Base-by-base conservation (phyloP, 2,329 filamentous ascomycete genomes). In the Beauveria sp. region DNA sequence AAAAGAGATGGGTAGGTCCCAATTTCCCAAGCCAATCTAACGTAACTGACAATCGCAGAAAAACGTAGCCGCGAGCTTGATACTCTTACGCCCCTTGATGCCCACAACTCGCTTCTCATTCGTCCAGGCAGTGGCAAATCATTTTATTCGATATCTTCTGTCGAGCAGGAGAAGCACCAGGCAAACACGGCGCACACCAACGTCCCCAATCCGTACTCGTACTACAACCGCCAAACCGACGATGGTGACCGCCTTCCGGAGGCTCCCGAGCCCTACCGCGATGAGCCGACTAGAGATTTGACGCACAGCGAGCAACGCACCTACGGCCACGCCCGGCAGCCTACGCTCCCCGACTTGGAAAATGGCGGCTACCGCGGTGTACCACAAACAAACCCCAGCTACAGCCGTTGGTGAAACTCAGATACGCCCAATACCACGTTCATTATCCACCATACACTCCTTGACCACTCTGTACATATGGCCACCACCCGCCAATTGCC, bases 61-160 rank as follows among this genome's bases (percentile, higher is more conserved):
- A 91, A 93, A 79, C 83, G 86, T 69, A 87, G 55, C 40, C 58
- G 88, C 65, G 89, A 94, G 67, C 77, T 89, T 63, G 92, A 96
- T 73, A 86, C 86, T 62, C 85, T 97, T 55, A 97, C 92, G 1
- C 90, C 92, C 5, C 83, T 96, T 44, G 90, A 96, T 69, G 89
- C 91, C 2, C 89, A 90, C 70, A 93, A 93, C 79, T 92, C 89
- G 14, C 84, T 97, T 22, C 85, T 96, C 62, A 84, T 88, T 57
- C 82, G 75, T 46, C 61, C 67, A 47, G 66, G 71, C 40, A 66
- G 72, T 22, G 70, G 73, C 46, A 72, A 73, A 34, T 75, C 75
- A 37, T 76, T 76, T 62, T 78, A 79, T 65, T 73, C 79, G 50
- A 68, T 79, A 61, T 71, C 76, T 56, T 76, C 73, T 57, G 70